Base-by-base conservation (phyloP, 1,284 basidiomycete genomes). In the Fomitopsis pinicola region DNA sequence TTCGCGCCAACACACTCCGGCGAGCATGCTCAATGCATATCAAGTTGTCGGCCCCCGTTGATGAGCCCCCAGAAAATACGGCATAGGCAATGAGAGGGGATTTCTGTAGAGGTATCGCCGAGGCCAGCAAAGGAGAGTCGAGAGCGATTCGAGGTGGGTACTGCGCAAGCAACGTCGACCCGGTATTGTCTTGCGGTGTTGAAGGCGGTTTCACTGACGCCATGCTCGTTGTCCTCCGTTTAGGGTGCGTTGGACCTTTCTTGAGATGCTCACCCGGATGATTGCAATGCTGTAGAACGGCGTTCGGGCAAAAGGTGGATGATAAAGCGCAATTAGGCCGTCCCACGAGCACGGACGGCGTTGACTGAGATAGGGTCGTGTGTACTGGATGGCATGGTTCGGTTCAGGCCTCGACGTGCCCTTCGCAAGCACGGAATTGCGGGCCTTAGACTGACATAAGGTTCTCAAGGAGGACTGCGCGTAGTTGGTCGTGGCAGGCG, bases 21-120 rank as follows among this genome's bases (percentile, higher is more conserved):
- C 88, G 79, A 5, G 83, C 87, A 28, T 74, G 65, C 67, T 91
- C 88, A 59, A 90, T 72, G 55, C 72, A 67, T 45, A 84, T 80
- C 53, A 78, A 74, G 17, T 61, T 59, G 35, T 74, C 70, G 1
- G 60, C 5, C 50, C 36, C 45, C 15, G 73, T 64, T n/a, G 69
- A 60, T 15, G 64, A 60, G 28, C 69, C 60, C 6, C 80, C 75
- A n/a, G 73, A 64, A 69, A 79, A 85, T 56, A 79, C 74, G 50
- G 76, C 75, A 68, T 81, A 86, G 26, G 71, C 71, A 59, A 89
- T 76, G 63, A 67, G 66, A n/a, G 77, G 63, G 62, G 73, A 57
- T 42, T 70, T 58, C 0, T 78, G 77, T 12, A 81, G 64, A 58
- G 70, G n/a, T 56, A 81, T 70, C 26, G 72, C 61, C 10, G 80